Conservation (phyloP, 176 grass and related monocot species). For the Ampelocalamus luodianensis region DNA sequence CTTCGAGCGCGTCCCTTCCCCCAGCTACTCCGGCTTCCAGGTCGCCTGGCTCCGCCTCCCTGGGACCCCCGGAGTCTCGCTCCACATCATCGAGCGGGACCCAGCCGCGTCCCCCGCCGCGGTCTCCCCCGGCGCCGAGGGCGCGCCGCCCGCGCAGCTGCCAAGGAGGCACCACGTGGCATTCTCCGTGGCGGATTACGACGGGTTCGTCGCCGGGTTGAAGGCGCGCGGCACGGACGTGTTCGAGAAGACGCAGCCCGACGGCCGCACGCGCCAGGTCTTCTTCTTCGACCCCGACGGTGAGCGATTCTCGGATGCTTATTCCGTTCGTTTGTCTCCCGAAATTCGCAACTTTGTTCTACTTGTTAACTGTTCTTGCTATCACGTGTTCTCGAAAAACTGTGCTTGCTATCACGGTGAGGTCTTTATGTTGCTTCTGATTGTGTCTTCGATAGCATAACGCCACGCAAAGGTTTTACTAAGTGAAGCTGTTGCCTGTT, state of each 20-base stretch:
- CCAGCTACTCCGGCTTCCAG: slow-evolving; percentile 56
- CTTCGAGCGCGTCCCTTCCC: slow-evolving; percentile 67
- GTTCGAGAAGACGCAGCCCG: slow-evolving; percentile 77
- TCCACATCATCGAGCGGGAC: slow-evolving; percentile 88
- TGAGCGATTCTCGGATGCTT: slow-evolving; percentile 25
- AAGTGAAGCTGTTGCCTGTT: background rate
- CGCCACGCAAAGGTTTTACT: background rate
- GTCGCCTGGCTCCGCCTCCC: slow-evolving; percentile 78
- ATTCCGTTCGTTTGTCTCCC: background rate
- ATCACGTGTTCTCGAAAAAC: too few species aligned
- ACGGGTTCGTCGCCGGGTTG: slow-evolving; percentile 58
- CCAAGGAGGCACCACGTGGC: slow-evolving; percentile 70
- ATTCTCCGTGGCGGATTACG: slow-evolving; percentile 85
- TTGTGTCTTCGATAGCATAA: background rate
- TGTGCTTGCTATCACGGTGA: background rate
- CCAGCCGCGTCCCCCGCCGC: slow-evolving; percentile 42
- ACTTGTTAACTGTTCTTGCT: background rate
- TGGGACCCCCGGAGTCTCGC: slow-evolving; percentile 49
- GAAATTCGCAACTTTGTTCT: background rate
- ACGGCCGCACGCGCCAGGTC: slow-evolving; percentile 76
- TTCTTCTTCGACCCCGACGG: slow-evolving; percentile 99
- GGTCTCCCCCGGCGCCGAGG: background rate
- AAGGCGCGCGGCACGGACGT: slow-evolving; percentile 61
- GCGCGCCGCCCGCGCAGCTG: slow-evolving; percentile 51
- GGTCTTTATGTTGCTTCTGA: background rate